Base-by-base conservation (phyloP, 2,329 filamentous ascomycete genomes). In the Neonectria magnoliae region DNA sequence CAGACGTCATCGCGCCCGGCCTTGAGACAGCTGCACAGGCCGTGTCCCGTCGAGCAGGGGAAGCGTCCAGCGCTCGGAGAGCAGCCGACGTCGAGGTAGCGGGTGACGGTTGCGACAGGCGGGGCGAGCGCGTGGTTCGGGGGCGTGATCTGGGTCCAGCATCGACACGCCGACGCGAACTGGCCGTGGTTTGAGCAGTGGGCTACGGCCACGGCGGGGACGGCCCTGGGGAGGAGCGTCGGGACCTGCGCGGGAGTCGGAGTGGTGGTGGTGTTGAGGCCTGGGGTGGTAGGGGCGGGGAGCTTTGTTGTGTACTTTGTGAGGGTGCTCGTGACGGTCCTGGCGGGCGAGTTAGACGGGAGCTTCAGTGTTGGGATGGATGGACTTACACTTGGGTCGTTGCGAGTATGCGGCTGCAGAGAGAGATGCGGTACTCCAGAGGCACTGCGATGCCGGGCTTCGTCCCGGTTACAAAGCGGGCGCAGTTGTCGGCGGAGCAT, bases 1-100 rank as follows among this genome's bases (percentile, higher is more conserved):
- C 68, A 70, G 20, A 68, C 65, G 18, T 61, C 65, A 29, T 63
- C 56, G 18, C 52, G 54, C 16, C 62, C 58, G 20, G 62, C 57
- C 16, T 42, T 48, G 38, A 71, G 70, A 29, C 67, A 71, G 59
- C 65, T 66, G 52, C 67, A 70, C 61, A 62, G 56, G 45, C 68
- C 66, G 44, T 51, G 47, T 42, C 56, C 54, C 20, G 48, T 51
- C 20, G 69, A 64, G 52, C 69, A 70, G 13, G 65, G 59, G 60
- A 71, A 71, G 45, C 60, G 65, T 9, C 51, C 52, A 4, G 50
- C 41, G 36, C 67, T 57, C 5, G 62, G 67, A 7, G 56, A 44
- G 50, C 68, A 70, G 55, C 38, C 67, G 29, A 65, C 50, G 50
- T 70, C 47, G 27, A 64, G 54, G 44, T 55, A 62, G 38, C 45